phyloP scores from a whole-genome alignment of 2,329 filamentous ascomycete genomes.

The Teratosphaeria pseudoeucalypti region DNA sequence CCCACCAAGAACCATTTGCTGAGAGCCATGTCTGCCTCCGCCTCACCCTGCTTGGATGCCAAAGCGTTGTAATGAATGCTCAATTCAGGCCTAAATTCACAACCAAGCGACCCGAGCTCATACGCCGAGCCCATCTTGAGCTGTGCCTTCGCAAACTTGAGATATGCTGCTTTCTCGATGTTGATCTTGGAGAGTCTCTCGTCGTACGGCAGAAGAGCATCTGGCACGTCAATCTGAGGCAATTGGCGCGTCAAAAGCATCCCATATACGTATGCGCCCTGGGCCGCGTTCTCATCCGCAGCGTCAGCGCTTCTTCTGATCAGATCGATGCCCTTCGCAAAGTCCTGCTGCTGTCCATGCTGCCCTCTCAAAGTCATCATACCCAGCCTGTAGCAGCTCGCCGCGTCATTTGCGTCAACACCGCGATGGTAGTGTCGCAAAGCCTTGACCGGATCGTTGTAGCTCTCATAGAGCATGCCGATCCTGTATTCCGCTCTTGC shows the following conservation, averaged over 20 bases:
- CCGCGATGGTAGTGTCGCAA: conserved; percentile 83
- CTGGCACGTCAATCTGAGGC: conserved; percentile 78
- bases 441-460: conserved; percentile 83
- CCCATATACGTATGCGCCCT: conserved; percentile 79
- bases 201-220: conserved; percentile 59
- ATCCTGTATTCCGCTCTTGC: conserved; percentile 88
- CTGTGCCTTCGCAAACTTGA: conserved; percentile 93
- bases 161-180: conserved; percentile 91
- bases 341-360: conserved; percentile 80
- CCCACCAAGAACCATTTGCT: conserved; percentile 99
- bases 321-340: conserved; percentile 63
- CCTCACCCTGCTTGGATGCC: conserved; percentile 80
- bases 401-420: conserved; percentile 71
- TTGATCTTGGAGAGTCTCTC: conserved; percentile 67
- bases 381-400: conserved; percentile 74
- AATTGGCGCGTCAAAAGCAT: conserved; percentile 88
- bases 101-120: conserved; percentile 85
- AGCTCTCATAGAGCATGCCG: conserved; percentile 95
- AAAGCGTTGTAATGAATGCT: conserved; percentile 94
- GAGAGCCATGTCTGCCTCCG: conserved; percentile 89
- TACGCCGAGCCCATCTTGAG: conserved; percentile 95
- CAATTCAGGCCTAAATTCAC: conserved; percentile 85
- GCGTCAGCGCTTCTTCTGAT: conserved; percentile 74
- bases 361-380: conserved; percentile 98
- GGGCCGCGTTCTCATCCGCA: conserved; percentile 91